Base-by-base conservation (phyloP, 257 asterid genomes). In the Solanum lycopersicoides region DNA sequence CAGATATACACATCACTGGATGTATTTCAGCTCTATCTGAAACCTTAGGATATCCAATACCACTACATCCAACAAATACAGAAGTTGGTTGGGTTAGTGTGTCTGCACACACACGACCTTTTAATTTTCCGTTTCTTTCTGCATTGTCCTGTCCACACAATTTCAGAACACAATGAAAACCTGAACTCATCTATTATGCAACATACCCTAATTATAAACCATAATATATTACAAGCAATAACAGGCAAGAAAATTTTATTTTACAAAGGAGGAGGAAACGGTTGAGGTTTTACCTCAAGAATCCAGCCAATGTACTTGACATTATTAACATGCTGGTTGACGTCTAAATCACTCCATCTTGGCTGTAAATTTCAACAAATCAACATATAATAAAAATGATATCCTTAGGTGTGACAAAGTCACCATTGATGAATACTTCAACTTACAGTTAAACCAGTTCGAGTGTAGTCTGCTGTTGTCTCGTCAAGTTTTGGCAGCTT, bases 241-340 rank as follows among this genome's bases (percentile, higher is more conserved):
- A 60, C 53, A 56, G 35, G 11, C n/a, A 63, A 63, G 86, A 83
- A 65, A 63, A 23, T 0, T 1, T 20, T 13, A 65, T 16, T 35
- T 84, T 10, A 20, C n/a, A n/a, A 14, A 59, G 65, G 28, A 9
- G 86, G 28, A 84, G 37, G 77, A 35, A 63, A 32, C 9, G 18
- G 20, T 3, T 65, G 32, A 72, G 25, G n/a, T 82, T 80, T 87
- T 89, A 97, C 99, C 99, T 97, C 99, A 73, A 97, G 96, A 91
- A 97, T 93, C 99, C 99, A 97, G 85, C 96, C 97, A 83, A 97
- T 91, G 86, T 97, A 97, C 88, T 97, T 97, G 87, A 97, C 99
- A 88, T 97, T 97, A 86, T 97, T 97, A 91, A 97, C 99, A 89
- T 97, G 99, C 91, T 93, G 98, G 89, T 97, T 97, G 44, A 96